phyloP scores from a whole-genome alignment of 2,329 filamentous ascomycete genomes.

The Diaporthe amygdali region DNA sequence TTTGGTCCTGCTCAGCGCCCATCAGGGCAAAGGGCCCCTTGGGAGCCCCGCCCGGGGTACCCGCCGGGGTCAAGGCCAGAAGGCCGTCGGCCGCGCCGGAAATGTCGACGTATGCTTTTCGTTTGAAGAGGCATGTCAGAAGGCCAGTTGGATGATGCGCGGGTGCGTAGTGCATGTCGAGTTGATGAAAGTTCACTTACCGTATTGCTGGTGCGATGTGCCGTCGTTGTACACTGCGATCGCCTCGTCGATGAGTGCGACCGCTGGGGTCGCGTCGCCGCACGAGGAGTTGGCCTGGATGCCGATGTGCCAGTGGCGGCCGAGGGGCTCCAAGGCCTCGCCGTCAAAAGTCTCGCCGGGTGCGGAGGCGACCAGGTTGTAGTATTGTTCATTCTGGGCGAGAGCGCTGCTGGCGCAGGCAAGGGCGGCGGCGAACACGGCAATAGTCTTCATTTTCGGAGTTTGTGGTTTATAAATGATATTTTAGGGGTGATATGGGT shows the following conservation, averaged over 20 bases:
- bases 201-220: background rate
- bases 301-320: background rate
- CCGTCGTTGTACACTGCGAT: conserved; percentile 9
- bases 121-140: background rate
- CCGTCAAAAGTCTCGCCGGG: background rate
- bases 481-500: too few species aligned
- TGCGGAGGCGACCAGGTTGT: conserved; percentile 5
- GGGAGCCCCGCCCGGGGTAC: background rate
- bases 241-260: background rate
- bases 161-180: background rate
- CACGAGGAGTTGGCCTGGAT: background rate
- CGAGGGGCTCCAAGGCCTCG: conserved; percentile 3
- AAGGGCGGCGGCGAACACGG: background rate
- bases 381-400: background rate
- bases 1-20: conserved; percentile 5
- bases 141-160: background rate
- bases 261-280: background rate
- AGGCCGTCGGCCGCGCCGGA: conserved; percentile 8
- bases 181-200: background rate
- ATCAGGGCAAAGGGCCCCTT: background rate
- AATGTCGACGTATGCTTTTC: background rate
- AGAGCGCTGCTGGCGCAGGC: conserved; percentile 5
- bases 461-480: background rate
- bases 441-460: background rate
- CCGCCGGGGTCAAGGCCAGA: background rate